Evolutionary conservation across 2,329 filamentous ascomycete species (phyloP).

Genomic region (Camptophora hylomeconis): DNA sequence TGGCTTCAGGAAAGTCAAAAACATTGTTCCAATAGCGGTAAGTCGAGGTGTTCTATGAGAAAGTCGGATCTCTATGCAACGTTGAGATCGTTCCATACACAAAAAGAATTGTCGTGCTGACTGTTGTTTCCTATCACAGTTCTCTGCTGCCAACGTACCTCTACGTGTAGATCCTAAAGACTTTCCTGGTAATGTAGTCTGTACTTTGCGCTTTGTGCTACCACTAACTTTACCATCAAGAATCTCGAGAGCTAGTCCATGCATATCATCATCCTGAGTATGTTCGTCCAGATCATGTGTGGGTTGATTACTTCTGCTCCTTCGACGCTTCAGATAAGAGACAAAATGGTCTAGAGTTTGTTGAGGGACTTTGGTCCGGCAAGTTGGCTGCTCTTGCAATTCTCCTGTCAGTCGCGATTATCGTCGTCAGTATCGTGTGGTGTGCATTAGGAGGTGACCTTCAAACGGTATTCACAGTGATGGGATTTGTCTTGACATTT

Average conservation of each 20-base stretch:
- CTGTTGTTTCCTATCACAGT: too few relatives aligned
- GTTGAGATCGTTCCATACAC: too few relatives aligned
- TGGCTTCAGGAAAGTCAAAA: constrained; percentile 9
- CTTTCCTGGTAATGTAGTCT: too few relatives aligned
- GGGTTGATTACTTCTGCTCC: constrained; percentile 13
- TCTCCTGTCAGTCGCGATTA: constrained; percentile 9
- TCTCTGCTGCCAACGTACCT: constrained; percentile 11
- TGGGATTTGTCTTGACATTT: constrained; percentile 13
- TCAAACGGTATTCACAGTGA: constrained; percentile 16
- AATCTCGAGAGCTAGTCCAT: constrained; percentile 9
- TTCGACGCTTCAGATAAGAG: constrained; percentile 8
- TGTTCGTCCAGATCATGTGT: constrained; percentile 8
- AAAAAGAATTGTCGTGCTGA: too few relatives aligned
- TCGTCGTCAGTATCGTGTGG: constrained; percentile 14
- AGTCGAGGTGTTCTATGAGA: too few relatives aligned
- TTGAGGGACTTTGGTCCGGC: constrained; percentile 13
- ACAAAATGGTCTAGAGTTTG: constrained; percentile 12
- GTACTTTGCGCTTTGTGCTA: too few relatives aligned
- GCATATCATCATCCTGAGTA: constrained; percentile 11
- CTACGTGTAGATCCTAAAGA: constrained; percentile 7
- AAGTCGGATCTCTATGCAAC: too few relatives aligned
- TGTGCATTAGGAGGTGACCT: constrained; percentile 10
- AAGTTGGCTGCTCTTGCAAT: constrained; percentile 11
- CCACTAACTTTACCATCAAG: too few relatives aligned
- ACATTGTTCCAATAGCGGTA: constrained; percentile 10